Evolutionary conservation across 2,329 filamentous ascomycete species (phyloP).

Genomic region (Juglanconis juglandina): DNA sequence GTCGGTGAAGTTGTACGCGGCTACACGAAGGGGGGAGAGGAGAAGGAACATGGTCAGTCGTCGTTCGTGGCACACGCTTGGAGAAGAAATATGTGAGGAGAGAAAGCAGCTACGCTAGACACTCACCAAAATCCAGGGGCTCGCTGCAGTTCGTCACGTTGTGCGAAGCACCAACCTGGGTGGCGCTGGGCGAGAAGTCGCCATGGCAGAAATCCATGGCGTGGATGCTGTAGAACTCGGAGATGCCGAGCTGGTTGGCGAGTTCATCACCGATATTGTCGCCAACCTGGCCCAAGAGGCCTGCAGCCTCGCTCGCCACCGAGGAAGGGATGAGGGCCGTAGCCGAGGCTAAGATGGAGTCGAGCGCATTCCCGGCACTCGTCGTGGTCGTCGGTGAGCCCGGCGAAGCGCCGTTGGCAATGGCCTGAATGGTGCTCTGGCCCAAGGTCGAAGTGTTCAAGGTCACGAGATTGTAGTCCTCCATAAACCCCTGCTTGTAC

Average conservation of each 20-base stretch:
- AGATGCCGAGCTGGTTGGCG: slow-evolving; percentile 27
- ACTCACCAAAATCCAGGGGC: slow-evolving; percentile 20
- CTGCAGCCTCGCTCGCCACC: slow-evolving; percentile 11
- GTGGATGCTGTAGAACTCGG: slow-evolving; percentile 31
- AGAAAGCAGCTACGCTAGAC: neutral
- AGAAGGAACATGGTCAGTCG: no score
- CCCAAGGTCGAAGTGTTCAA: slow-evolving; percentile 41
- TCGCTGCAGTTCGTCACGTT: slow-evolving; percentile 25
- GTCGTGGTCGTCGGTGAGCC: slow-evolving; percentile 14
- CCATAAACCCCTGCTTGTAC: slow-evolving; percentile 32
- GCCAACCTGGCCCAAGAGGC: slow-evolving; percentile 18
- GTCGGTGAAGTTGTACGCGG: slow-evolving; percentile 20
- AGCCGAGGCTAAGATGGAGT: slow-evolving; percentile 21
- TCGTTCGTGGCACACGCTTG: neutral
- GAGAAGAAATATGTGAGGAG: neutral
- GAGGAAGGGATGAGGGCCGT: neutral
- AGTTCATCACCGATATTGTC: slow-evolving; percentile 21
- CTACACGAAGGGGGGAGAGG: neutral
- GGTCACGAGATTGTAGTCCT: slow-evolving; percentile 37
- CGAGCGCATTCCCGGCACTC: neutral
- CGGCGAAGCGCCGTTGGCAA: neutral
- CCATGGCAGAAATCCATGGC: slow-evolving; percentile 29
- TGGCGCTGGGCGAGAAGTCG: slow-evolving; percentile 23
- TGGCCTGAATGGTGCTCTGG: slow-evolving; percentile 29
- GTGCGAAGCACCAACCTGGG: slow-evolving; percentile 19